A percentile compares a stretch with the other conserved stretches of the same genome.
These are phyloP conservation scores for Rhamnella rubrinervis DNA, from an alignment of 331 rosid species.

Conservation along the genomic window DNA sequence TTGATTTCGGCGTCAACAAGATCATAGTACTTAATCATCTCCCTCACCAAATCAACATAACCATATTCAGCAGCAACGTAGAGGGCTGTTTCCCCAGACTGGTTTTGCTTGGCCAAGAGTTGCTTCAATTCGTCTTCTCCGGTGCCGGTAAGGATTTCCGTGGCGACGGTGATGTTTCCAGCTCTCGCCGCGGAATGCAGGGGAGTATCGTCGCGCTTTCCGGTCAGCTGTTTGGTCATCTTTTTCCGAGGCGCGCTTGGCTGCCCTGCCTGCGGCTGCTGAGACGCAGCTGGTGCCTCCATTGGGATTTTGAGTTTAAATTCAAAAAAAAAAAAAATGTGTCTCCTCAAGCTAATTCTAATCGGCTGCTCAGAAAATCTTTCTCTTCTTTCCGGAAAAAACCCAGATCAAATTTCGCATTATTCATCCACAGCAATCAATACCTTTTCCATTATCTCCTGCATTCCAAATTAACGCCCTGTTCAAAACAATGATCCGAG, in stretches of 20 bases:
- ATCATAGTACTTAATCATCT: conserved; percentile 71
- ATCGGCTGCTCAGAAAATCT: conserved; percentile 20
- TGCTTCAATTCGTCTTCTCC: conserved; percentile 49
- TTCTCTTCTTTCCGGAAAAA: conserved; percentile 38
- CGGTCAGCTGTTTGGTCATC: conserved; percentile 87
- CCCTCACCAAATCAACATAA: conserved; percentile 67
- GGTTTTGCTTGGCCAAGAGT: conserved; percentile 64
- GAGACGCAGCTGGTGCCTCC: conserved; percentile 29
- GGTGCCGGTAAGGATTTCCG: conserved; percentile 36
- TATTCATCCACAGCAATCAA: conserved; percentile 28
- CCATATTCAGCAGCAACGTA: conserved; percentile 92
- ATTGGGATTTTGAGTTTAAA: conserved; percentile 11
- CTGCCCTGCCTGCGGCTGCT: conserved; percentile 34
- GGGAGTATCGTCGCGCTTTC: conserved; percentile 78
- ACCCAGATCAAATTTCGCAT: conserved; percentile 45
- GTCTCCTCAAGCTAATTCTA: conserved; percentile 16
- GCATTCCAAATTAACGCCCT: conserved; percentile 35
- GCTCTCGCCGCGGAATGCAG: conserved; percentile 81
- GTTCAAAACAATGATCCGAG: conserved; percentile 18
- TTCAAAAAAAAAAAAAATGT: not conserved
- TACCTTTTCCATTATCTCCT: conserved; percentile 27
- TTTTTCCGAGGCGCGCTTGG: conserved; percentile 52
- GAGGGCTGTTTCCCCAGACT: conserved; percentile 84
- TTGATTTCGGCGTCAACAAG: conserved; percentile 74
- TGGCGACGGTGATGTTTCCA: conserved; percentile 50